Evolutionary conservation across 805 yeast genomes (phyloP).

Genomic region (Metschnikowia drakensbergensis): DNA sequence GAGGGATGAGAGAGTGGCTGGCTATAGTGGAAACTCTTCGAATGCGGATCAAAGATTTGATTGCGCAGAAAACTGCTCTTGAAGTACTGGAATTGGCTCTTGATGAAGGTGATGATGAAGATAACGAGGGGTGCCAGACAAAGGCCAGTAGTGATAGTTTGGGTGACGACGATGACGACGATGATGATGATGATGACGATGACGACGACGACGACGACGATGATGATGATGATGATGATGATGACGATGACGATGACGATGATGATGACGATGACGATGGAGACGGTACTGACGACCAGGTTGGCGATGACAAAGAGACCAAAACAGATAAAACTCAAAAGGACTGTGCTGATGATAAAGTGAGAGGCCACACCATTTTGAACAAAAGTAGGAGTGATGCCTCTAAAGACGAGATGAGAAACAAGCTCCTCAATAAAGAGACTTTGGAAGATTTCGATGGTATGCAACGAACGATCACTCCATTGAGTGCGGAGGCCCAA

Average conservation of each 20-base stretch:
- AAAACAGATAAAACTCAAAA: not conserved
- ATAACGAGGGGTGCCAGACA: slow-evolving; percentile 4
- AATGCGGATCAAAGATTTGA: slow-evolving; percentile 28
- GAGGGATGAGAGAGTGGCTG: slow-evolving; percentile 48
- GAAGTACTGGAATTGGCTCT: slow-evolving; percentile 8
- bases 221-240: slow-evolving; percentile 37
- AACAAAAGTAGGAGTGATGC: not conserved
- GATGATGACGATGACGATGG: slow-evolving; percentile 30
- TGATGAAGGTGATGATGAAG: slow-evolving; percentile 16
- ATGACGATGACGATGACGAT: slow-evolving; percentile 37
- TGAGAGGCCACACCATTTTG: not conserved
- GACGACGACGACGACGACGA: slow-evolving; percentile 30
- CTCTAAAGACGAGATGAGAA: not conserved
- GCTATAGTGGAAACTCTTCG: slow-evolving; percentile 43
- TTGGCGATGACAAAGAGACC: not conserved
- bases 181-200: slow-evolving; percentile 37
- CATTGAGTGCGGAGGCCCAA: slow-evolving; percentile 16
- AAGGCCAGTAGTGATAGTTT: slow-evolving; percentile 21
- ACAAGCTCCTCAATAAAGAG: slow-evolving; percentile 5
- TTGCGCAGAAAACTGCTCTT: slow-evolving; percentile 20
- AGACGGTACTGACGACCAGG: not conserved
- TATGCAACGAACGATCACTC: slow-evolving; percentile 13
- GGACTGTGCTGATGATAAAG: not conserved
- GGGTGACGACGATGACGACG: slow-evolving; percentile 29
- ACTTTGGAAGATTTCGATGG: slow-evolving; percentile 10